Percentiles rank a stretch among this genome's conserved stretches.
Evolutionary conservation across 2,329 filamentous ascomycete species (phyloP).

Genomic region (Paracoccidioides lutzii): DNA sequence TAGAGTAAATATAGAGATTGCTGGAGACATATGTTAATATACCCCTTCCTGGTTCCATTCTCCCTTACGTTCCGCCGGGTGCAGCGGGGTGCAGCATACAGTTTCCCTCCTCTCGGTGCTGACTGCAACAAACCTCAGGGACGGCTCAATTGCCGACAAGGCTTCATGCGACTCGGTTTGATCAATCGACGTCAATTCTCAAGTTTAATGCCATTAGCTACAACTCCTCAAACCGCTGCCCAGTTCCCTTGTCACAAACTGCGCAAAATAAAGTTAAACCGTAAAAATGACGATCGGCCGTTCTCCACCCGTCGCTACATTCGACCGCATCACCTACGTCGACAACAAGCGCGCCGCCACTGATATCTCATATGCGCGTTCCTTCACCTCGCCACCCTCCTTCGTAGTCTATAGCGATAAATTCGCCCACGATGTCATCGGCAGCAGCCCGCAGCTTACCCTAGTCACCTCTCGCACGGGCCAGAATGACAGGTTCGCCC

Average conservation of each 20-base stretch:
- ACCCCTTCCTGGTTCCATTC: too few relatives aligned
- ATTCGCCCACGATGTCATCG: conserved; percentile 21
- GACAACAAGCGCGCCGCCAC: conserved; percentile 9
- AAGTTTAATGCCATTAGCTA: background rate
- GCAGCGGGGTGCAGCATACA: too few relatives aligned
- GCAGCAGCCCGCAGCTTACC: conserved; percentile 24
- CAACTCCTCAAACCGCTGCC: background rate
- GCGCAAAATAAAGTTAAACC: background rate
- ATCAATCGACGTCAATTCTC: too few relatives aligned
- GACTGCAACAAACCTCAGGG: too few relatives aligned
- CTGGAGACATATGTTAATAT: too few relatives aligned
- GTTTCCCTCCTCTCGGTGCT: too few relatives aligned
- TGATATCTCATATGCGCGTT: conserved; percentile 6
- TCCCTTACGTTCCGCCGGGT: too few relatives aligned
- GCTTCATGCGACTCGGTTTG: too few relatives aligned
- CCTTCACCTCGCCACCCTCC: conserved; percentile 6
- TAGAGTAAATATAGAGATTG: too few relatives aligned
- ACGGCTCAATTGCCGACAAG: too few relatives aligned
- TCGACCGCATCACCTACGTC: conserved; percentile 4
- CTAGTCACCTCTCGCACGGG: conserved; percentile 25
- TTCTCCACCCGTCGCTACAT: background rate
- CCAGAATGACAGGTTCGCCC: conserved; percentile 34
- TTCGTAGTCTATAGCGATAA: conserved; percentile 11
- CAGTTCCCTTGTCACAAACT: too few relatives aligned
- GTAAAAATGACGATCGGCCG: background rate